Percentiles rank a stretch among this genome's conserved stretches.
phyloP scores from a whole-genome alignment of 148 eudicot genomes.

The Linanthus parryae region DNA sequence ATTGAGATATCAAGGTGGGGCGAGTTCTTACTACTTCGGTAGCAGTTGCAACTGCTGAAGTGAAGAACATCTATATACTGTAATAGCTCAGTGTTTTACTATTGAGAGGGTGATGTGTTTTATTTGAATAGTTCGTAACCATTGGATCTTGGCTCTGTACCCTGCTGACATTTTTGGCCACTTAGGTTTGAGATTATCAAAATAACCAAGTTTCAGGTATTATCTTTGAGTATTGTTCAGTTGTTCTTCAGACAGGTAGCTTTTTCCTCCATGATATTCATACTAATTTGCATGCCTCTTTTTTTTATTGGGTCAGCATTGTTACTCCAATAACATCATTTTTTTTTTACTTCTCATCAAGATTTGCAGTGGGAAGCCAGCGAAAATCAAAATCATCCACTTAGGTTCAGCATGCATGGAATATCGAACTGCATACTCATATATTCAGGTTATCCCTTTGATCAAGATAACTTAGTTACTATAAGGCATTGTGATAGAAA shows the following conservation, averaged over 20 bases:
- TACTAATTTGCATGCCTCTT: conserved; percentile 3
- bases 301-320: background rate
- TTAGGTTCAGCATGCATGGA: conserved; percentile 99
- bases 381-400: conserved; percentile 91
- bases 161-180: conserved; percentile 4
- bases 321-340: conserved; percentile 12
- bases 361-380: conserved; percentile 71
- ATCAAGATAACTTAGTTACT: background rate
- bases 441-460: conserved; percentile 70
- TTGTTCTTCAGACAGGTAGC: conserved; percentile 92
- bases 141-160: too few species aligned
- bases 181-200: conserved; percentile 89
- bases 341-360: conserved; percentile 6
- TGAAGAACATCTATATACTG: too few species aligned
- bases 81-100: too few species aligned
- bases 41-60: too few species aligned
- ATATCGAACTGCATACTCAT: conserved; percentile 89
- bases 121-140: too few species aligned
- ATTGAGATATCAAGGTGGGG: too few species aligned
- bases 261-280: background rate
- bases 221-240: conserved; percentile 90
- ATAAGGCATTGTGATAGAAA: background rate
- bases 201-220: conserved; percentile 72
- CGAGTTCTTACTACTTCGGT: too few species aligned
- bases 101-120: too few species aligned